phyloP scores from a whole-genome alignment of 345 rosid genomes.

The Acer saccharum region DNA sequence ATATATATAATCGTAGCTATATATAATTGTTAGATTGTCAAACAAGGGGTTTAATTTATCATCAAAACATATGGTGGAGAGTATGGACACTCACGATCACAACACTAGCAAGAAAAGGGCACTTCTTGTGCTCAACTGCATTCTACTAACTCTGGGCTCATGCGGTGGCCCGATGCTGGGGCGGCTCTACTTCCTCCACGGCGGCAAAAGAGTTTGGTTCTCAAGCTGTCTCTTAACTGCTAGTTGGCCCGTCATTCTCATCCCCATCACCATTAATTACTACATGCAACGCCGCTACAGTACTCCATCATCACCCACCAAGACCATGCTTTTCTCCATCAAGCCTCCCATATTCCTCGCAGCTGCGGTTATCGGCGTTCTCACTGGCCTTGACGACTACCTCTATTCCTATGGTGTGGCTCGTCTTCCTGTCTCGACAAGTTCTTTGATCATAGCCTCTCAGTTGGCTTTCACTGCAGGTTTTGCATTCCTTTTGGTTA shows the following conservation, averaged over 20 bases:
- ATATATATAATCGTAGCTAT: no score
- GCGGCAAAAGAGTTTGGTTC: constrained; percentile 75
- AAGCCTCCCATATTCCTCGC: constrained; percentile 37
- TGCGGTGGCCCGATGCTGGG: constrained; percentile 67
- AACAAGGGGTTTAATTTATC: no score
- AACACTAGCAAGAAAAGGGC: constrained; percentile 22
- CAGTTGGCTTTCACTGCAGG: constrained; percentile 74
- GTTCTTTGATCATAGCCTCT: constrained; percentile 62
- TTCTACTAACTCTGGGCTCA: constrained; percentile 57
- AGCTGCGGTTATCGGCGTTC: constrained; percentile 45
- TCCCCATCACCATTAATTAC: constrained; percentile 47
- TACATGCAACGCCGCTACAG: constrained; percentile 33
- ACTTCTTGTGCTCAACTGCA: constrained; percentile 50
- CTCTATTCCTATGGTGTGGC: constrained; percentile 68
- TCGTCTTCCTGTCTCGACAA: constrained; percentile 72
- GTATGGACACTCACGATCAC: background rate
- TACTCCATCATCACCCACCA: background rate
- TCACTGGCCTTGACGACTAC: constrained; percentile 67
- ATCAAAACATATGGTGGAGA: background rate
- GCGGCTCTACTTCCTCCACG: constrained; percentile 80
- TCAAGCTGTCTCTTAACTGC: constrained; percentile 68
- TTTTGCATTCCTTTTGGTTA: constrained; percentile 70
- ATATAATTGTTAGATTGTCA: no score
- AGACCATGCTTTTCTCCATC: constrained; percentile 38
- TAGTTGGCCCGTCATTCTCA: constrained; percentile 56